Evolutionary conservation across 352 stramenopile species (phyloP).

Genomic region (Pythium biforme): DNA sequence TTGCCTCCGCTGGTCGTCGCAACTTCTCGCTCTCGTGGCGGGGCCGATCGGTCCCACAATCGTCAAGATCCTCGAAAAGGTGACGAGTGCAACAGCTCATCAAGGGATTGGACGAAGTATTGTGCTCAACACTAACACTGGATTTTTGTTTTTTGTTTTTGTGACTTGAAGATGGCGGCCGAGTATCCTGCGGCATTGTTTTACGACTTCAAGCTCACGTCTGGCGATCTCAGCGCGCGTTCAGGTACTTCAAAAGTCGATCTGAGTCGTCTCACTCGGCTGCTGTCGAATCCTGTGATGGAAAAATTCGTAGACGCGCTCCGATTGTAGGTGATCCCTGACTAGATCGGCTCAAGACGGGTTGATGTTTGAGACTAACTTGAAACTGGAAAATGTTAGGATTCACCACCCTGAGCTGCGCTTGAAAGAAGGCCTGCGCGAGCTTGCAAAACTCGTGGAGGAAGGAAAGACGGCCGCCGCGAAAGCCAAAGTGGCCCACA

Average conservation of each 20-base stretch:
- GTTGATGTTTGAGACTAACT: neutral
- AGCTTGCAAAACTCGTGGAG: constrained; percentile 66
- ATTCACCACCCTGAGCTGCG: constrained; percentile 80
- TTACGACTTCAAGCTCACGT: constrained; percentile 82
- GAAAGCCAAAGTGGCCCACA: constrained; percentile 31
- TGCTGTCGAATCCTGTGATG: constrained; percentile 70
- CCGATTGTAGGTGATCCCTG: constrained; percentile 44
- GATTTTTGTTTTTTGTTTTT: neutral
- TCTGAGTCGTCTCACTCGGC: constrained; percentile 42
- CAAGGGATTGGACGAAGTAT: neutral
- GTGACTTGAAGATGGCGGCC: constrained; percentile 49
- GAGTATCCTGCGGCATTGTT: constrained; percentile 76
- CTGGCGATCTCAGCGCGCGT: constrained; percentile 28
- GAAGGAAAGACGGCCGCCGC: constrained; percentile 38
- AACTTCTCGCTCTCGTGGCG: constrained; percentile 72
- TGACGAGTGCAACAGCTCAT: constrained; percentile 17
- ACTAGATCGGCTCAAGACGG: neutral
- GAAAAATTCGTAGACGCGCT: constrained; percentile 82
- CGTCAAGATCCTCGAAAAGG: constrained; percentile 68
- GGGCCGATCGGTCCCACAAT: constrained; percentile 56
- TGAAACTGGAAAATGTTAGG: constrained; percentile 24
- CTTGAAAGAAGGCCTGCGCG: constrained; percentile 73
- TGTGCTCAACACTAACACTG: neutral
- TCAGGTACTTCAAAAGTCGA: constrained; percentile 36
- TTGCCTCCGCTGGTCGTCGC: constrained; percentile 71